phyloP scores from a whole-genome alignment of 306 rosid genomes.

The Ziziphus jujuba region DNA sequence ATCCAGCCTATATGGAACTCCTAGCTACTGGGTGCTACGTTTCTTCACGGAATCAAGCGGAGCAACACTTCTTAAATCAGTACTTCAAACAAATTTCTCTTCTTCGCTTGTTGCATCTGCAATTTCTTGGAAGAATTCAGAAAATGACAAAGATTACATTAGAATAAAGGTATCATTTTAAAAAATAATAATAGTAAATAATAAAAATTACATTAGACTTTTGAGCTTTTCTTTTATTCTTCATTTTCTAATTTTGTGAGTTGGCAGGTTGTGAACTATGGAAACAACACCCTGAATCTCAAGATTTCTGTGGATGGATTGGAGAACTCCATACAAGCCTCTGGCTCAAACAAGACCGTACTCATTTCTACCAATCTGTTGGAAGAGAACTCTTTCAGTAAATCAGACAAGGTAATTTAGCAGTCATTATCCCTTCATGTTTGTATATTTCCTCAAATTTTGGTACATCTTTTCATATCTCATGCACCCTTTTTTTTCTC shows the following conservation, averaged over 20 bases:
- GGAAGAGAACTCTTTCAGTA: constrained; percentile 85
- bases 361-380: constrained; percentile 64
- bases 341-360: constrained; percentile 58
- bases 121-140: constrained; percentile 46
- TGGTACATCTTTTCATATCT: background rate
- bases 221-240: background rate
- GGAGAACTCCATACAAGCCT: constrained; percentile 39
- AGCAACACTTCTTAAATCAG: constrained; percentile 65
- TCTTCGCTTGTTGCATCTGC: constrained; percentile 58
- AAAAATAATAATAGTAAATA: no score
- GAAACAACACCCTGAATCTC: constrained; percentile 52
- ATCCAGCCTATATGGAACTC: constrained; percentile 71
- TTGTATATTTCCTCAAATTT: no score
- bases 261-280: constrained; percentile 81
- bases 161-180: constrained; percentile 57
- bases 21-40: constrained; percentile 88
- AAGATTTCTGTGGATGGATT: constrained; percentile 47
- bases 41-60: constrained; percentile 77
- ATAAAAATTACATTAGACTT: background rate
- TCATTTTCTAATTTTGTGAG: background rate
- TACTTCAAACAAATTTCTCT: constrained; percentile 40
- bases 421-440: background rate
- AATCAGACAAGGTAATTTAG: constrained; percentile 65
- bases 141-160: constrained; percentile 31
- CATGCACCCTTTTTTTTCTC: no score